Base-by-base conservation (phyloP, 139 green algal genomes). In the Volvox reticuliferus region DNA sequence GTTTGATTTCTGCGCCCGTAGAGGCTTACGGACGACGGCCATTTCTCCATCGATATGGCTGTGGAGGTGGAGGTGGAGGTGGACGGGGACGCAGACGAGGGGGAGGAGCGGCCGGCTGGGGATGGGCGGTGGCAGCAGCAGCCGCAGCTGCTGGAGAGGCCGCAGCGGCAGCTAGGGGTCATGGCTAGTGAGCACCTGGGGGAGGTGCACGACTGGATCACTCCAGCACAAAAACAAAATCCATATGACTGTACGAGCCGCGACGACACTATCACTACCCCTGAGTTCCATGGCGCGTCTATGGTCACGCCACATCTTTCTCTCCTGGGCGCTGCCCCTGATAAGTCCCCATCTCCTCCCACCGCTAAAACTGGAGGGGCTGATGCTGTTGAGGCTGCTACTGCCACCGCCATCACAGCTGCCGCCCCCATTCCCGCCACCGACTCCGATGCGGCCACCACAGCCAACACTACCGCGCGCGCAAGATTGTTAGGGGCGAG, bases 41-140 rank as follows among this genome's bases (percentile, higher is more conserved):
- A 82, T 6, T 89, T 89, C 44, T 89, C 85, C 85, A 82, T 89
- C 28, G 85, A 89, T 28, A 18, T 89, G 18, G 85, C 85, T 20
- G 16, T 82, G 21, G 44, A 37, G 63, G 36, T 89, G 18, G 33
- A 18, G n/a, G 28, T n/a, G 32, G 62, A 63, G 82, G 62, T 6
- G 62, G 62, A 62, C 33, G 55, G 71, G 80, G 55, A 86, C 26
- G 36, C 37, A 36, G 79, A 35, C 22, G 44, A 2, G 37, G 79
- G 28, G 33, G 33, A 55, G 32, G 76, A 82, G n/a, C 33, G 20
- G 32, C 5, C 76, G 32, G 2, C 2, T 3, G 76, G 30, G 33
- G 76, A 69, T 44, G 37, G 13, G 37, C 9, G 37, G 18, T 0
- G 20, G 37, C 77, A 35, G 37, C 37, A 84, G 79, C 55, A 28